phyloP scores from a whole-genome alignment of 2,329 filamentous ascomycete species.

The Dothiorella sarmentorum region DNA sequence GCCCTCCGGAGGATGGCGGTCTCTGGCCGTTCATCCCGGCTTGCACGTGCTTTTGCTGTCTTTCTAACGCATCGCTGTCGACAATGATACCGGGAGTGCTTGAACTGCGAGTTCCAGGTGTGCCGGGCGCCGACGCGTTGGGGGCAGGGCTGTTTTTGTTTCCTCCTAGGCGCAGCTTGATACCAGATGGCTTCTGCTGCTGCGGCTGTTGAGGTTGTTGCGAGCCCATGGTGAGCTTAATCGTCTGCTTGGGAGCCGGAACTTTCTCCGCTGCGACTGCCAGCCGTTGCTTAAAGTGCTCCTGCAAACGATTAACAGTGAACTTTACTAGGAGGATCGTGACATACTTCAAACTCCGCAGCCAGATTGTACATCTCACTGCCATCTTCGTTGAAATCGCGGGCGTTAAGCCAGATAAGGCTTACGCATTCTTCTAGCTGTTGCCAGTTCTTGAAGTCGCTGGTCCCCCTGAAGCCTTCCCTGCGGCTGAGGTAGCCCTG shows the following conservation, averaged over 20 bases:
- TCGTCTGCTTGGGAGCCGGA: slow-evolving; percentile 71
- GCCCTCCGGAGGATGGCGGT: slow-evolving; percentile 25
- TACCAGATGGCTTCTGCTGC: slow-evolving; percentile 34
- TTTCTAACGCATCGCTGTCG: slow-evolving; percentile 52
- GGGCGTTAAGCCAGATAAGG: slow-evolving; percentile 83
- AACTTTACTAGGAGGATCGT: not conserved
- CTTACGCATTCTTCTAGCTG: slow-evolving; percentile 76
- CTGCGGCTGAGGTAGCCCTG: slow-evolving; percentile 66
- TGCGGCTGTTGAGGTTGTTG: slow-evolving; percentile 30
- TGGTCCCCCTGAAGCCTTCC: slow-evolving; percentile 55
- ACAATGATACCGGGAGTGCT: slow-evolving; percentile 49
- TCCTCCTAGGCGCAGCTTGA: slow-evolving; percentile 67
- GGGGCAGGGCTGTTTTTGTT: slow-evolving; percentile 38
- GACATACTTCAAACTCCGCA: slow-evolving; percentile 69
- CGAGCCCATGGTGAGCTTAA: slow-evolving; percentile 67
- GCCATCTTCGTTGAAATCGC: slow-evolving; percentile 86
- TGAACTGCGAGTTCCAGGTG: slow-evolving; percentile 40
- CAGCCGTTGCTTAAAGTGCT: slow-evolving; percentile 65
- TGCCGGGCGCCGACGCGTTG: slow-evolving; percentile 31
- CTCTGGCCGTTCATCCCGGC: slow-evolving; percentile 46
- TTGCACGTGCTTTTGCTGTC: slow-evolving; percentile 51
- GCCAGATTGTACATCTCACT: slow-evolving; percentile 79
- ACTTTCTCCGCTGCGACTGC: slow-evolving; percentile 70
- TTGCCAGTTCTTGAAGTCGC: slow-evolving; percentile 78
- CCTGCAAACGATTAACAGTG: slow-evolving; percentile 42